Evolutionary conservation across 208 protist genomes (phyloP).

Genomic region (Trypanosoma scelopori): DNA sequence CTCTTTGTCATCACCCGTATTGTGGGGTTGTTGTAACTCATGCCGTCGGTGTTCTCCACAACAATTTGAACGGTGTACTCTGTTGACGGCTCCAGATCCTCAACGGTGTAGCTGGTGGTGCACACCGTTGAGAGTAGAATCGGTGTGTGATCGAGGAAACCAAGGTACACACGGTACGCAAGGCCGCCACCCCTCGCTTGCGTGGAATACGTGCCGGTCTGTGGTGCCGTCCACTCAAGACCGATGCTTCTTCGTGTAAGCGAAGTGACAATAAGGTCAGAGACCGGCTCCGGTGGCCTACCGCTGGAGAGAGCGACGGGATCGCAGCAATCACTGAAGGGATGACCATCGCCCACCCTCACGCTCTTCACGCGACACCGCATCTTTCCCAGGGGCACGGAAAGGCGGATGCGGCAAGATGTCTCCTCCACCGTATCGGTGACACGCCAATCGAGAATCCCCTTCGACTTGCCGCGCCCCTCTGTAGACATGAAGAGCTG

Average conservation of each 20-base stretch:
- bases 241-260: constrained; percentile 60
- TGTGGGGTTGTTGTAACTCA: constrained; percentile 82
- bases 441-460: constrained; percentile 63
- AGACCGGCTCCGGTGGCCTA: constrained; percentile 79
- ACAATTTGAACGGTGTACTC: constrained; percentile 83
- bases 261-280: constrained; percentile 49
- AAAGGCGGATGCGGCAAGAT: constrained; percentile 67
- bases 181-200: constrained; percentile 11
- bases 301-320: constrained; percentile 66
- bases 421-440: constrained; percentile 71
- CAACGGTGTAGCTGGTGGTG: constrained; percentile 46
- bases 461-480: constrained; percentile 21
- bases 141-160: constrained; percentile 30
- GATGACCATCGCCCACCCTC: constrained; percentile 30
- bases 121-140: constrained; percentile 33
- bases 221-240: constrained; percentile 68
- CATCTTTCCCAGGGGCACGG: constrained; percentile 52
- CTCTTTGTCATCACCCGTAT: constrained; percentile 72
- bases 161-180: constrained; percentile 70
- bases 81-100: constrained; percentile 66
- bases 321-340: constrained; percentile 78
- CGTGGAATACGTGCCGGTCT: constrained; percentile 27
- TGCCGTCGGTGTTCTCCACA: constrained; percentile 75
- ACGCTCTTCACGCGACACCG: constrained; percentile 83
- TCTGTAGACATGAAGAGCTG: constrained; percentile 35